Percentiles rank a stretch among this genome's conserved stretches.
Conservation (phyloP, 352 stramenopile genomes). For the Pythium dissimile region DNA sequence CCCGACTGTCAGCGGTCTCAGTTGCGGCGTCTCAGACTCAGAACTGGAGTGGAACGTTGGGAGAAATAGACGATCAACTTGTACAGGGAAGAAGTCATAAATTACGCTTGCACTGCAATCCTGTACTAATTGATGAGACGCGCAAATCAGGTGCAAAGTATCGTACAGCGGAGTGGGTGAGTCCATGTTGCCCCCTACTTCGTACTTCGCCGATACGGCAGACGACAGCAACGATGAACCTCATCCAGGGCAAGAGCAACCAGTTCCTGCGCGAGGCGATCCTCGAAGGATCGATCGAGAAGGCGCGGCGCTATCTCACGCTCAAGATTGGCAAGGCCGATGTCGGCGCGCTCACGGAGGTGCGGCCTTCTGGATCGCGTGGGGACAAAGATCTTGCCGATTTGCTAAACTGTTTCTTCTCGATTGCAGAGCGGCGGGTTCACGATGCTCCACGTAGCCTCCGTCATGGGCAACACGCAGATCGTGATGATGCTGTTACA, state of each 20-base stretch:
- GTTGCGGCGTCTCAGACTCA: slow-evolving; percentile 14
- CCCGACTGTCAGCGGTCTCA: no score
- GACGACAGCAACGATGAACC: slow-evolving; percentile 46
- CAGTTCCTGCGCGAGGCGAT: slow-evolving; percentile 83
- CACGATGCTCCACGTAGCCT: slow-evolving; percentile 76
- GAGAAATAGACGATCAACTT: slow-evolving; percentile 1
- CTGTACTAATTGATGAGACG: slow-evolving; percentile 2
- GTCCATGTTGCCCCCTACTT: not conserved
- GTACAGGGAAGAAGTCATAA: no score
- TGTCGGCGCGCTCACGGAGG: slow-evolving; percentile 69
- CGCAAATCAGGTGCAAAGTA: slow-evolving; percentile 8
- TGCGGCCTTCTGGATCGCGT: slow-evolving; percentile 14
- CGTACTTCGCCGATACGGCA: not conserved
- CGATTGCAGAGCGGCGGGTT: slow-evolving; percentile 59
- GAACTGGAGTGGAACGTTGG: not conserved
- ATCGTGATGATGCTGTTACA: slow-evolving; percentile 88
- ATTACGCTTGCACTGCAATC: slow-evolving; percentile 2
- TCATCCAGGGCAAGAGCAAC: slow-evolving; percentile 85
- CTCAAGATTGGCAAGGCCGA: slow-evolving; percentile 84
- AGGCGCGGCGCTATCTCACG: slow-evolving; percentile 74
- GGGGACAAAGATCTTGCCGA: not conserved
- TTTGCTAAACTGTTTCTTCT: not conserved
- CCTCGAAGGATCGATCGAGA: slow-evolving; percentile 78
- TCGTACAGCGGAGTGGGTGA: slow-evolving; percentile 3
- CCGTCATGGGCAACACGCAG: slow-evolving; percentile 74